phyloP scores from a whole-genome alignment of 148 eudicot genomes.

The Persicaria tinctoria region DNA sequence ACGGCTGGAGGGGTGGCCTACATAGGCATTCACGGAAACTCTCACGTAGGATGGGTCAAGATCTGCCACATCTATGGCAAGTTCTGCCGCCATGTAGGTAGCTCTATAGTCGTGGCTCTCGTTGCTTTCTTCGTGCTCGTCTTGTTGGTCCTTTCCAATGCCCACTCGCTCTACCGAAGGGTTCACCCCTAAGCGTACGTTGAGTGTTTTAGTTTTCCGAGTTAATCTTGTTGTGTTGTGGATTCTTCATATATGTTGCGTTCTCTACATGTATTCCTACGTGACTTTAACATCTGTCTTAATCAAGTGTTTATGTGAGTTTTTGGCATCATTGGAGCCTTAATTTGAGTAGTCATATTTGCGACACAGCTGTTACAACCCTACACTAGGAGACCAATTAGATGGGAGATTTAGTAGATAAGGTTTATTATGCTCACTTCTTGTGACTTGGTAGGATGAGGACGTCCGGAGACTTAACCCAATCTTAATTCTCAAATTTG shows the following conservation, averaged over 20 bases:
- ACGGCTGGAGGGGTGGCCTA: slow-evolving; percentile 55
- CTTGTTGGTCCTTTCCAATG: slow-evolving; percentile 45
- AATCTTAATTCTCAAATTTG: not conserved
- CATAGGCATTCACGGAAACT: slow-evolving; percentile 48
- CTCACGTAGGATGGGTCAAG: slow-evolving; percentile 38
- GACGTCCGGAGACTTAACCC: no score
- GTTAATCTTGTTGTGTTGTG: no score
- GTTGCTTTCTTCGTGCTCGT: slow-evolving; percentile 41
- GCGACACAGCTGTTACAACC: no score
- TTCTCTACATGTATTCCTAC: no score
- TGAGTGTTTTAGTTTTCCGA: no score
- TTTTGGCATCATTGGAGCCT: no score
- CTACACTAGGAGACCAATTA: no score
- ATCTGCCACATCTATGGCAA: slow-evolving; percentile 38
- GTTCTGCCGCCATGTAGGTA: slow-evolving; percentile 45
- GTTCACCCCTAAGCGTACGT: not conserved
- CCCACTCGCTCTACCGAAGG: slow-evolving; percentile 30
- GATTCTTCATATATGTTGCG: no score
- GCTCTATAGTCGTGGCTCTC: slow-evolving; percentile 35
- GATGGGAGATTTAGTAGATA: not conserved
- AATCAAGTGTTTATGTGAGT: no score
- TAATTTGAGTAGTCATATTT: no score
- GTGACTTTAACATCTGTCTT: no score
- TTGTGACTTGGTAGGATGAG: not conserved
- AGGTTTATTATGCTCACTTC: not conserved